These are phyloP conservation scores for Dentipellis fragilis DNA, from an alignment of 768 basidiomycete genomes.

Conservation along the genomic window DNA sequence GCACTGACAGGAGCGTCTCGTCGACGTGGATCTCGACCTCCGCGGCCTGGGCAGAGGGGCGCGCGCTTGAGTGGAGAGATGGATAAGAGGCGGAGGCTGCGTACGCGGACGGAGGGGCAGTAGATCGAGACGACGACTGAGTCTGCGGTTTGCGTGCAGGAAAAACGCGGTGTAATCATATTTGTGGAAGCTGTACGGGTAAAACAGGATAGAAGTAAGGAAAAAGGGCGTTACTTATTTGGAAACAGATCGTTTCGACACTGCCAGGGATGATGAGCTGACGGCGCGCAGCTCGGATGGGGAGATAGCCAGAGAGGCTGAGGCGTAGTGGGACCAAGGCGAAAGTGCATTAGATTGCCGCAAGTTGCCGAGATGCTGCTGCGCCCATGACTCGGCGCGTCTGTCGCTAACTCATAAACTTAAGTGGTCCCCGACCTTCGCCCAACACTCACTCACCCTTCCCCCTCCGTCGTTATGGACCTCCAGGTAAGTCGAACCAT, in stretches of 20 bases:
- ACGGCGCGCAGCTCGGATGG: background rate
- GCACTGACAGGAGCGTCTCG: slow-evolving; percentile 55
- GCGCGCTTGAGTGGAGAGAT: background rate
- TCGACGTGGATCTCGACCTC: slow-evolving; percentile 76
- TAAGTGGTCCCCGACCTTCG: too few species aligned
- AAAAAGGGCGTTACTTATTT: too few species aligned
- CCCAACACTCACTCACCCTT: background rate
- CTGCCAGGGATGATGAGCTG: background rate
- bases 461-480: slow-evolving; percentile 12
- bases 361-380: background rate
- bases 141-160: slow-evolving; percentile 49
- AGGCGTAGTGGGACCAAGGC: background rate
- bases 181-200: background rate
- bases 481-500: slow-evolving; percentile 14
- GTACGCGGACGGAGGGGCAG: slow-evolving; percentile 55
- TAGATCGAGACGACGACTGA: slow-evolving; percentile 52
- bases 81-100: background rate
- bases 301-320: background rate
- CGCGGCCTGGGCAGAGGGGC: slow-evolving; percentile 43
- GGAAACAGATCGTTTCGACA: background rate
- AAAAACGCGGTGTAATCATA: slow-evolving; percentile 76
- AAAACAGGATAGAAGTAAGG: background rate
- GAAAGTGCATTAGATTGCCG: background rate
- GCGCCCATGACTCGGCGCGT: background rate
- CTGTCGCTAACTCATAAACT: background rate